phyloP scores from a whole-genome alignment of 2,329 filamentous ascomycete genomes.

The Tetracladium maxilliforme region DNA sequence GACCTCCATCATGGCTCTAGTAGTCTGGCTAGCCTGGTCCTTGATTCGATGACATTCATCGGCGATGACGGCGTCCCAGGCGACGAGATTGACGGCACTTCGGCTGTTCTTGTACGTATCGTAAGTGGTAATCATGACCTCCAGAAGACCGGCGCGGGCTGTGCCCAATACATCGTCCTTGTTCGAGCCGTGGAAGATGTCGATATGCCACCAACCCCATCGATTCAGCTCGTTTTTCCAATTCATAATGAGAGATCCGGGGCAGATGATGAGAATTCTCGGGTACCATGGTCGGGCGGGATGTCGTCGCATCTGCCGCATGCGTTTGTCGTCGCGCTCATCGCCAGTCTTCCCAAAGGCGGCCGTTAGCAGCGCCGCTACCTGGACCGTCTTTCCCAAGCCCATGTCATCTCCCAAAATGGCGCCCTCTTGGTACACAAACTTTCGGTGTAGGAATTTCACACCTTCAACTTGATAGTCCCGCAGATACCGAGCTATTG shows the following conservation, averaged over 20 bases:
- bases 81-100: constrained; percentile 61
- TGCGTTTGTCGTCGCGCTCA: constrained; percentile 68
- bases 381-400: constrained; percentile 89
- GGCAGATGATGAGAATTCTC: constrained; percentile 71
- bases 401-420: constrained; percentile 97
- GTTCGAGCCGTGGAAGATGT: constrained; percentile 59
- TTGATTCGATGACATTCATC: constrained; percentile 92
- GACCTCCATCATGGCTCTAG: constrained; percentile 75
- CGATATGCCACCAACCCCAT: constrained; percentile 94
- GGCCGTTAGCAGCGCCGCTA: constrained; percentile 79
- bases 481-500: constrained; percentile 81
- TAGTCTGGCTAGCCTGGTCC: constrained; percentile 60
- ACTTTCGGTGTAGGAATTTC: constrained; percentile 72
- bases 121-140: constrained; percentile 93
- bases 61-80: constrained; percentile 89
- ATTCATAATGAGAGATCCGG: constrained; percentile 76
- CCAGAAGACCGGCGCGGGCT: constrained; percentile 61
- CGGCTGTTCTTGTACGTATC: constrained; percentile 72
- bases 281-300: constrained; percentile 59
- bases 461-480: constrained; percentile 85
- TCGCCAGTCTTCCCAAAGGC: constrained; percentile 93
- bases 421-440: constrained; percentile 81
- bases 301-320: constrained; percentile 67
- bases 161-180: constrained; percentile 59
- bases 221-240: constrained; percentile 76